Evolutionary conservation across 257 asterid genomes (phyloP).

Genomic region (Gentiana macrophylla): DNA sequence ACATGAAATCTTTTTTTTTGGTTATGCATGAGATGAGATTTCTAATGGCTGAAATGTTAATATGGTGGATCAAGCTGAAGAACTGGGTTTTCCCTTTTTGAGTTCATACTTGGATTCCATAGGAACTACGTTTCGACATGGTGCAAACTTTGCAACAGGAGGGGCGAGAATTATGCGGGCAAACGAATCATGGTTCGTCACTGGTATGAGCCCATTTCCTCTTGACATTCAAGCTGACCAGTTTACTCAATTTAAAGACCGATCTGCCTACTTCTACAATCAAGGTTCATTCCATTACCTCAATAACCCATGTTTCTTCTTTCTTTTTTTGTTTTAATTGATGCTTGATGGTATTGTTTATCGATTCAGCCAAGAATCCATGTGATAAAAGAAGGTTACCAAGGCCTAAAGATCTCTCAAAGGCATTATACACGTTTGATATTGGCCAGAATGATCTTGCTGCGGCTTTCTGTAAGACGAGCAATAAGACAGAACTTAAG

Average conservation of each 20-base stretch:
- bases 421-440: constrained; percentile 47
- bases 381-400: constrained; percentile 28
- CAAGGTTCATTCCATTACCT: constrained; percentile 23
- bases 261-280: constrained; percentile 29
- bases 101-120: constrained; percentile 61
- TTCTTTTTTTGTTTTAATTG: too few relatives aligned
- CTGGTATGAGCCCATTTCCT: constrained; percentile 49
- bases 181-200: constrained; percentile 36
- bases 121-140: constrained; percentile 38
- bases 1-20: too few relatives aligned
- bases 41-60: background rate
- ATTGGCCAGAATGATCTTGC: constrained; percentile 67
- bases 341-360: too few relatives aligned
- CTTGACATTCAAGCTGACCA: constrained; percentile 64
- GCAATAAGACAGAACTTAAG: constrained; percentile 15
- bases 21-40: too few relatives aligned
- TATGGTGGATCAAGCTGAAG: constrained; percentile 26
- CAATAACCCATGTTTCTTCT: too few relatives aligned
- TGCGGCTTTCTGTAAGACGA: constrained; percentile 15
- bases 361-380: constrained; percentile 18
- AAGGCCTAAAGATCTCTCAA: constrained; percentile 32
- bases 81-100: constrained; percentile 41
- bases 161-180: constrained; percentile 55
- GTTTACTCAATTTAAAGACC: constrained; percentile 36
- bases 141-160: constrained; percentile 76